Evolutionary conservation across 2,329 filamentous ascomycete genomes (phyloP).

Genomic region (Fusarium sp.): DNA sequence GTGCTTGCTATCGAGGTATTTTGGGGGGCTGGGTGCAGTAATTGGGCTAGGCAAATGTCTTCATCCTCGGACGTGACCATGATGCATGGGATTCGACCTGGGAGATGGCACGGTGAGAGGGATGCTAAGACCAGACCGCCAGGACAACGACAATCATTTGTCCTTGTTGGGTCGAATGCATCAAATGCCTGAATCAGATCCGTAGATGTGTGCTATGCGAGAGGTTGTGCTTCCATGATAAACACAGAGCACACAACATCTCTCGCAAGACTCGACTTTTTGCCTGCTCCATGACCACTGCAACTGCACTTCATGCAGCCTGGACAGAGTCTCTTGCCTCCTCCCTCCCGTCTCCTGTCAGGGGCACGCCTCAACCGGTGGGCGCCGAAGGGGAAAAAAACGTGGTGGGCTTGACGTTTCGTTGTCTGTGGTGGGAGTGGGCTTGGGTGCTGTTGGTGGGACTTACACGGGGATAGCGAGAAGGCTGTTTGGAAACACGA

Average conservation of each 20-base stretch:
- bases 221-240: neutral
- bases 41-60: slow-evolving; percentile 9
- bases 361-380: slow-evolving; percentile 35
- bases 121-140: slow-evolving; percentile 9
- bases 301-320: neutral
- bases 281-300: neutral
- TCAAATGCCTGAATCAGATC: neutral
- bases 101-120: neutral
- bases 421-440: slow-evolving; percentile 27
- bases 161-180: neutral
- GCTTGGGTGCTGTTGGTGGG: slow-evolving; percentile 38
- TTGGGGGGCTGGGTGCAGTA: slow-evolving; percentile 5
- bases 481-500: slow-evolving; percentile 37
- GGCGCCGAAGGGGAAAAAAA: slow-evolving; percentile 19
- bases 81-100: slow-evolving; percentile 15
- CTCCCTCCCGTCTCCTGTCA: slow-evolving; percentile 26
- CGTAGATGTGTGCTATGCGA: slow-evolving; percentile 19
- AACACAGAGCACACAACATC: too few species aligned
- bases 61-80: slow-evolving; percentile 24
- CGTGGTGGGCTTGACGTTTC: slow-evolving; percentile 27
- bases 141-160: slow-evolving; percentile 9
- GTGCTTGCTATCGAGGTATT: slow-evolving; percentile 29
- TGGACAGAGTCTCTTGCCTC: slow-evolving; percentile 6
- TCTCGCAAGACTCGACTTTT: neutral
- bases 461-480: slow-evolving; percentile 37